Evolutionary conservation across 345 rosid species (phyloP).

Genomic region (Capsella bursapastoris): DNA sequence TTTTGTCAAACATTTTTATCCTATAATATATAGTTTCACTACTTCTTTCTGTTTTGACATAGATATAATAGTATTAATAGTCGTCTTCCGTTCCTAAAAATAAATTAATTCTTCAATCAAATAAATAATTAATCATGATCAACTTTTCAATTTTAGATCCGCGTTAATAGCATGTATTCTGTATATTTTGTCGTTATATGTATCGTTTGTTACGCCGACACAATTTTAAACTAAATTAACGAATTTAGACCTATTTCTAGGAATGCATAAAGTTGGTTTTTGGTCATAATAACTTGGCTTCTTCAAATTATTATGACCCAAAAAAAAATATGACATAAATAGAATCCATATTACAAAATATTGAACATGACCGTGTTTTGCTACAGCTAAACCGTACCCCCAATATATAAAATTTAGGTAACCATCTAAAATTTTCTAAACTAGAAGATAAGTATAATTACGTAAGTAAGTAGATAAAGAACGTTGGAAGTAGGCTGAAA

Average conservation of each 20-base stretch:
- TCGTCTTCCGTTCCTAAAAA: neutral
- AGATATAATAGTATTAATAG: no score
- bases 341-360: neutral
- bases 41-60: no score
- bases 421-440: no score
- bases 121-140: neutral
- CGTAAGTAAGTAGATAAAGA: slow-evolving; percentile 29
- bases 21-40: no score
- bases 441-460: no score
- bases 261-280: neutral
- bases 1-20: no score
- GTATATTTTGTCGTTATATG: neutral
- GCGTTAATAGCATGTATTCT: neutral
- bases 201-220: neutral
- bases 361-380: neutral
- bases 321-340: neutral
- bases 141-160: neutral
- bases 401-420: neutral
- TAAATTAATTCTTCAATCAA: neutral
- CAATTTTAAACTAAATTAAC: neutral
- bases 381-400: neutral
- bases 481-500: slow-evolving; percentile 40
- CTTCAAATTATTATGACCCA: neutral
- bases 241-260: neutral
- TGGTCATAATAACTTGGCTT: no score